Percentiles rank a stretch among this genome's conserved stretches.
phyloP scores from a whole-genome alignment of 441 rosid species.

The Jatropha podagrica region DNA sequence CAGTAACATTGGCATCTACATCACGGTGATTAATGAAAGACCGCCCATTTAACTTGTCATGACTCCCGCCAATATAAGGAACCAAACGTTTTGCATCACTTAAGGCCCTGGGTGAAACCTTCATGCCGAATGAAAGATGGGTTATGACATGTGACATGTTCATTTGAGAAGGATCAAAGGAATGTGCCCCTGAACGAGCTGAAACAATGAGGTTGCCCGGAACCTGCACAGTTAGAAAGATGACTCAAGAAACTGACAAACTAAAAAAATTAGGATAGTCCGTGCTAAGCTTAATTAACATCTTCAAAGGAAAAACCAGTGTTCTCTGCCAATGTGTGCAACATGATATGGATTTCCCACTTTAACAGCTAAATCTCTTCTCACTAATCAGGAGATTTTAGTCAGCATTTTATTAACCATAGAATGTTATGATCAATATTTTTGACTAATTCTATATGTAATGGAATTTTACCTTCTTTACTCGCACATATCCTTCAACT shows the following conservation, averaged over 20 bases:
- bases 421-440: neutral
- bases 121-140: constrained; percentile 86
- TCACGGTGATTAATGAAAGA: constrained; percentile 75
- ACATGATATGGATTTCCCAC: neutral
- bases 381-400: neutral
- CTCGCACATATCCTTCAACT: constrained; percentile 95
- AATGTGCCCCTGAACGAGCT: constrained; percentile 89
- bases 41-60: constrained; percentile 77
- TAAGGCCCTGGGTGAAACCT: constrained; percentile 53
- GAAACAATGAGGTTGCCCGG: constrained; percentile 91
- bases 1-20: constrained; percentile 92
- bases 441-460: neutral
- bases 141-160: constrained; percentile 92
- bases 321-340: neutral
- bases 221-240: constrained; percentile 53
- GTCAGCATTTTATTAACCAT: neutral
- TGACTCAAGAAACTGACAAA: neutral
- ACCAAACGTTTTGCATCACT: constrained; percentile 63
- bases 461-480: constrained; percentile 73
- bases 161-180: constrained; percentile 88
- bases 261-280: neutral
- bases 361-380: neutral
- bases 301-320: neutral
- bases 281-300: neutral
- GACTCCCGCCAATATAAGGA: constrained; percentile 83